Conservation (phyloP, 805 yeast genomes). For the Wickerhamiella sergipiensis region DNA sequence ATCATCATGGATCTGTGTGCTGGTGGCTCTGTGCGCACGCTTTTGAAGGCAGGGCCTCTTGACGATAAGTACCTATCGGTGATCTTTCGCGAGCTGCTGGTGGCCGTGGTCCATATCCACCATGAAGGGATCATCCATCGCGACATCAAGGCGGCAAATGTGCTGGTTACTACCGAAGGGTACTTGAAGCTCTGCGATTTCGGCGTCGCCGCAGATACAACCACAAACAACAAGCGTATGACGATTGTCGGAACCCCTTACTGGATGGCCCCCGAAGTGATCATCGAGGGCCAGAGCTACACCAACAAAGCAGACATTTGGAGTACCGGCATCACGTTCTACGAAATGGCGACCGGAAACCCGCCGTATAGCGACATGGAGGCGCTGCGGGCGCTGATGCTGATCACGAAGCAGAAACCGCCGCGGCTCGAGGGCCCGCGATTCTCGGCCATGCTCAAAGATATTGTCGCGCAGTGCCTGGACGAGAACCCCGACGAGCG, state of each 20-base stretch:
- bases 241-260: slow-evolving; percentile 67
- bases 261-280: slow-evolving; percentile 46
- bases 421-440: slow-evolving; percentile 87
- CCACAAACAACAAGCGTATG: slow-evolving; percentile 63
- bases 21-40: slow-evolving; percentile 85
- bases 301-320: slow-evolving; percentile 85
- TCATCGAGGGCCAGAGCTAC: slow-evolving; percentile 30
- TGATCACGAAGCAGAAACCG: slow-evolving; percentile 86
- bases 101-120: slow-evolving; percentile 73
- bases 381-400: slow-evolving; percentile 86
- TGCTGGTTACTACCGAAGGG: slow-evolving; percentile 79
- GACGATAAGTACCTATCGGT: slow-evolving; percentile 77
- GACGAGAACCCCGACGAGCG: slow-evolving; percentile 90
- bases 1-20: slow-evolving; percentile 96
- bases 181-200: slow-evolving; percentile 87
- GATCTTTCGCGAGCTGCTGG: slow-evolving; percentile 66
- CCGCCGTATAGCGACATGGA: slow-evolving; percentile 97
- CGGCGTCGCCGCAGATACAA: slow-evolving; percentile 93
- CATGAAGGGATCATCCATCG: slow-evolving; percentile 86
- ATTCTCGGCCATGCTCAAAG: slow-evolving; percentile 63
- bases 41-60: slow-evolving; percentile 71
- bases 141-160: slow-evolving; percentile 93
- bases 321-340: slow-evolving; percentile 91
- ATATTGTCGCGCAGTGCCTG: slow-evolving; percentile 77
- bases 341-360: slow-evolving; percentile 90